phyloP scores from a whole-genome alignment of 2,329 filamentous ascomycete genomes.

The Pseudogymnoascus sp. region DNA sequence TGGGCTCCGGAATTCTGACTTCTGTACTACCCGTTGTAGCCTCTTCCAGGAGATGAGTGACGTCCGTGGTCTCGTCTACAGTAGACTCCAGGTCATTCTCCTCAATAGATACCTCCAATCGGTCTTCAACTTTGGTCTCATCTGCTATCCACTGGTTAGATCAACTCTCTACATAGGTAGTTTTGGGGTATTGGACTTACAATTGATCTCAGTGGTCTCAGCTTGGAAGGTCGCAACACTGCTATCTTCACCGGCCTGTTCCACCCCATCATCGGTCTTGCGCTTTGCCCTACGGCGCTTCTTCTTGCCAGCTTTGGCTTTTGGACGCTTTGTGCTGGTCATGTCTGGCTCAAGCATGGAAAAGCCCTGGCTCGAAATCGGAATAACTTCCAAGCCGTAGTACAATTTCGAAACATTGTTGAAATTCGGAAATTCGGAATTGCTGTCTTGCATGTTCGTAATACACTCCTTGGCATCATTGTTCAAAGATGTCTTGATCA shows the following conservation, averaged over 20 bases:
- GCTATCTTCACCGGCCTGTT: neutral
- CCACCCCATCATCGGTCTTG: neutral
- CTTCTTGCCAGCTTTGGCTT: neutral
- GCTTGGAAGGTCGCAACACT: neutral
- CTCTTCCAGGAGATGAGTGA: neutral
- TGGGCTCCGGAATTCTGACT: neutral
- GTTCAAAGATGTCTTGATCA: neutral
- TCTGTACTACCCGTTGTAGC: neutral
- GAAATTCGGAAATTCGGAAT: neutral
- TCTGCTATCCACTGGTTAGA: neutral
- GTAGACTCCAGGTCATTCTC: neutral
- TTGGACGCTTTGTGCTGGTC: neutral
- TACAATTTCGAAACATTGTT: neutral
- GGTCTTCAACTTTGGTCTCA: neutral
- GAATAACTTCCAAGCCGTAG: neutral
- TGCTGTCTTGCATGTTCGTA: neutral
- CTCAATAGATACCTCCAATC: neutral
- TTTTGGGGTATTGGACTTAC: neutral
- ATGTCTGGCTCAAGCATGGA: neutral
- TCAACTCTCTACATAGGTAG: neutral
- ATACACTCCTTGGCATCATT: neutral
- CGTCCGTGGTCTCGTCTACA: neutral
- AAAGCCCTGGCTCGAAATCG: neutral
- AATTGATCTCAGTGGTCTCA: neutral
- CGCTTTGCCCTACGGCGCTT: neutral